phyloP scores from a whole-genome alignment of 2,329 filamentous ascomycete species.

The Pseudonectria foliicola region DNA sequence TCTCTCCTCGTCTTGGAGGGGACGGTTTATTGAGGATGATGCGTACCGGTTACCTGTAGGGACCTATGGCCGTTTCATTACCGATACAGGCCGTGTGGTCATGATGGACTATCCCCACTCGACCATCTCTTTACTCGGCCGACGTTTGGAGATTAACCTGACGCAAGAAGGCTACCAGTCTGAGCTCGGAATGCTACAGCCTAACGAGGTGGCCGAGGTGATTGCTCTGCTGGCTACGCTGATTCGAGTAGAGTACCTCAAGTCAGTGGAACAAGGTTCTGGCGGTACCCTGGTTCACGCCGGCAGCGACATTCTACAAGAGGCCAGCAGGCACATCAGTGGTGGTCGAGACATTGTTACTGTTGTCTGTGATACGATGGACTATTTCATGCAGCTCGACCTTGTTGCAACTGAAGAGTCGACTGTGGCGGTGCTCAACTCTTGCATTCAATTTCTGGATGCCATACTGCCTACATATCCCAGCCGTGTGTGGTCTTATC shows the following conservation, averaged over 20 bases:
- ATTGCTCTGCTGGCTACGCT: conserved; percentile 68
- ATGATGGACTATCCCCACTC: conserved; percentile 75
- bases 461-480: conserved; percentile 68
- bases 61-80: conserved; percentile 66
- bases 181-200: conserved; percentile 46
- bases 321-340: conserved; percentile 47
- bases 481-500: conserved; percentile 81
- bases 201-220: conserved; percentile 63
- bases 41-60: conserved; percentile 57
- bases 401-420: conserved; percentile 51
- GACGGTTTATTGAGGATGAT: conserved; percentile 38
- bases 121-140: conserved; percentile 70
- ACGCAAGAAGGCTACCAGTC: conserved; percentile 47
- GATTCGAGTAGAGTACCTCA: conserved; percentile 46
- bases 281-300: conserved; percentile 26
- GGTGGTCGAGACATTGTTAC: conserved; percentile 67
- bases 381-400: conserved; percentile 57
- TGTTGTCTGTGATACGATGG: conserved; percentile 79
- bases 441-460: conserved; percentile 74
- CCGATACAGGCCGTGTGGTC: conserved; percentile 68
- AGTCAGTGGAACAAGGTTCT: conserved; percentile 18
- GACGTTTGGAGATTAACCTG: conserved; percentile 62
- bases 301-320: conserved; percentile 44
- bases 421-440: conserved; percentile 57
- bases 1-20: conserved; percentile 37